Conservation (phyloP, 108 stramenopile genomes). For the Chaetoceros tenuissimus region DNA sequence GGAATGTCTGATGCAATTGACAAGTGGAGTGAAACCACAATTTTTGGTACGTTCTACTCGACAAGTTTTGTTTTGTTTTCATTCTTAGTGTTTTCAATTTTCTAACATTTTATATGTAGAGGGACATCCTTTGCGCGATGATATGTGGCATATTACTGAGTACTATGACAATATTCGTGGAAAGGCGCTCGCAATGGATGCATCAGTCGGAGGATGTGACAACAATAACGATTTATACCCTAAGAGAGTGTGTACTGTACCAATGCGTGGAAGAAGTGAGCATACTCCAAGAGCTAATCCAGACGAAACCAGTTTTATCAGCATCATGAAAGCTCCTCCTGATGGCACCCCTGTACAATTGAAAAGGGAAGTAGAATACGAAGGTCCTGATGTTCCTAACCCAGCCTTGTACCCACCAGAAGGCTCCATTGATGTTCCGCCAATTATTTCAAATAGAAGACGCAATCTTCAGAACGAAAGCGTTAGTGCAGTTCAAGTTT, state of each 20-base stretch:
- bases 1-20: constrained; percentile 55
- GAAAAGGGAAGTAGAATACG: constrained; percentile 29
- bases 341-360: constrained; percentile 34
- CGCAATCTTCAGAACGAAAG: constrained; percentile 10
- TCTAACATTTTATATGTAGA: constrained; percentile 11
- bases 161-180: constrained; percentile 53
- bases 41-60: constrained; percentile 18
- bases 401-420: constrained; percentile 34
- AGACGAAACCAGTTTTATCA: constrained; percentile 37
- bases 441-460: constrained; percentile 30
- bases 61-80: background rate
- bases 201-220: constrained; percentile 31
- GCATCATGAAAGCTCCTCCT: constrained; percentile 33
- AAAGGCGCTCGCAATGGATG: constrained; percentile 23
- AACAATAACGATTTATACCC: constrained; percentile 36
- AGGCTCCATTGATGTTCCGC: constrained; percentile 48
- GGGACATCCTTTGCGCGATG: constrained; percentile 72
- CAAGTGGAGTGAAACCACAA: constrained; percentile 55
- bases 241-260: constrained; percentile 37
- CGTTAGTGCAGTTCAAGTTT: background rate
- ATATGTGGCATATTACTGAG: constrained; percentile 59
- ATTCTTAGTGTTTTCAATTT: too few relatives aligned
- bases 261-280: constrained; percentile 55
- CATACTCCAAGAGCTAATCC: constrained; percentile 70
- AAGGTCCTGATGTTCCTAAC: constrained; percentile 52